These are phyloP conservation scores for Aspergillus cavernicola DNA, from an alignment of 495 filamentous ascomycete species.

Conservation along the genomic window DNA sequence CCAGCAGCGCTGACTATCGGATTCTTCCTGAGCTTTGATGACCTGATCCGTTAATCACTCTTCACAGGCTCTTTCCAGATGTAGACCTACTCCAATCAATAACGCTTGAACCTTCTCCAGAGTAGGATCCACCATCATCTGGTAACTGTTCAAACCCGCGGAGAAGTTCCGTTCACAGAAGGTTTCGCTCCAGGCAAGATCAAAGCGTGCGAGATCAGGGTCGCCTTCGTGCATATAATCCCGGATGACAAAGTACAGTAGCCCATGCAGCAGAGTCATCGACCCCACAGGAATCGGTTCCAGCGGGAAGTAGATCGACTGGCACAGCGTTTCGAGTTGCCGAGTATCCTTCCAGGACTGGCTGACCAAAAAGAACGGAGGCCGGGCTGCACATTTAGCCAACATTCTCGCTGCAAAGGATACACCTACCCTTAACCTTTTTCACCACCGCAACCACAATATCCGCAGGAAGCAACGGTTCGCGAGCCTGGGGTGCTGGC, in stretches of 20 bases:
- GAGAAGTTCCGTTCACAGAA: slow-evolving; percentile 21
- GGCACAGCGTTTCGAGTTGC: slow-evolving; percentile 22
- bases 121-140: slow-evolving; percentile 22
- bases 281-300: slow-evolving; percentile 19
- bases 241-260: slow-evolving; percentile 24
- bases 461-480: slow-evolving; percentile 20
- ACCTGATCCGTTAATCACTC: slow-evolving; percentile 12
- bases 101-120: slow-evolving; percentile 26
- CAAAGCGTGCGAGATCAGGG: slow-evolving; percentile 15
- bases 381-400: slow-evolving; percentile 16
- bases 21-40: slow-evolving; percentile 27
- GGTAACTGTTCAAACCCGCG: slow-evolving; percentile 16
- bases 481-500: not conserved
- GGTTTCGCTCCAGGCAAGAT: slow-evolving; percentile 9
- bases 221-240: slow-evolving; percentile 23
- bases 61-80: not conserved
- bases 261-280: slow-evolving; percentile 17
- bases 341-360: slow-evolving; percentile 22
- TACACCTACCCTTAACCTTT: slow-evolving; percentile 19
- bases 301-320: slow-evolving; percentile 25
- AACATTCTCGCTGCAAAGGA: not conserved
- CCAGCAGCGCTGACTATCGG: slow-evolving; percentile 26
- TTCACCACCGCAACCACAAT: slow-evolving; percentile 22
- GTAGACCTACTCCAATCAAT: slow-evolving; percentile 20
- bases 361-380: slow-evolving; percentile 25